These are phyloP conservation scores for Bipolaris zeicola DNA, from an alignment of 2,329 filamentous ascomycete species.

Conservation along the genomic window DNA sequence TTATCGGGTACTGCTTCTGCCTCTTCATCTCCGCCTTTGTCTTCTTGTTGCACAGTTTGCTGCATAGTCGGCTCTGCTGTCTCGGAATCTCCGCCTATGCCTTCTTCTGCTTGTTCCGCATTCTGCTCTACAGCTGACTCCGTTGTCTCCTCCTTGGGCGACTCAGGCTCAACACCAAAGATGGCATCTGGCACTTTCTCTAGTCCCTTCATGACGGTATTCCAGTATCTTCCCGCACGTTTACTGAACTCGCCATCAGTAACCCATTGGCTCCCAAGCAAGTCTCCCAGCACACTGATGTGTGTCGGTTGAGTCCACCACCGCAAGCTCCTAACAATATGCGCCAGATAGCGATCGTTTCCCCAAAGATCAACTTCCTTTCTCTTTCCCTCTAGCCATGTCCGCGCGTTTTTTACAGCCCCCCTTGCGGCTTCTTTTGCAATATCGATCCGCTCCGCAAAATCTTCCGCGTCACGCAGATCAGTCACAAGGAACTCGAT, in stretches of 20 bases:
- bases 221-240: constrained; percentile 78
- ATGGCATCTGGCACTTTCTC: constrained; percentile 61
- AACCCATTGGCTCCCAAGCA: constrained; percentile 96
- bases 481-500: constrained; percentile 43
- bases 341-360: constrained; percentile 92
- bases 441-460: constrained; percentile 17
- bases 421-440: constrained; percentile 23
- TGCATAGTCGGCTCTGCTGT: constrained; percentile 10
- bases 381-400: constrained; percentile 67
- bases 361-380: constrained; percentile 89
- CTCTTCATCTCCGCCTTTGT: constrained; percentile 24
- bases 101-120: not conserved
- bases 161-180: constrained; percentile 19
- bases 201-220: constrained; percentile 73
- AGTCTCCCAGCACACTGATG: constrained; percentile 84
- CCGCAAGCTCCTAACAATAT: constrained; percentile 82
- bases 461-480: constrained; percentile 25
- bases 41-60: not conserved
- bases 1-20: constrained; percentile 27
- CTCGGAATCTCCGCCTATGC: constrained; percentile 24
- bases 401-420: constrained; percentile 65
- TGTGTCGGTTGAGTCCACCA: constrained; percentile 90
- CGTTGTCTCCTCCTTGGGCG: not conserved
- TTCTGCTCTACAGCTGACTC: not conserved
- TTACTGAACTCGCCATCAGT: constrained; percentile 79